Percentiles rank a stretch among this genome's conserved stretches.
phyloP scores from a whole-genome alignment of 306 rosid genomes.

The Parietaria judaica region DNA sequence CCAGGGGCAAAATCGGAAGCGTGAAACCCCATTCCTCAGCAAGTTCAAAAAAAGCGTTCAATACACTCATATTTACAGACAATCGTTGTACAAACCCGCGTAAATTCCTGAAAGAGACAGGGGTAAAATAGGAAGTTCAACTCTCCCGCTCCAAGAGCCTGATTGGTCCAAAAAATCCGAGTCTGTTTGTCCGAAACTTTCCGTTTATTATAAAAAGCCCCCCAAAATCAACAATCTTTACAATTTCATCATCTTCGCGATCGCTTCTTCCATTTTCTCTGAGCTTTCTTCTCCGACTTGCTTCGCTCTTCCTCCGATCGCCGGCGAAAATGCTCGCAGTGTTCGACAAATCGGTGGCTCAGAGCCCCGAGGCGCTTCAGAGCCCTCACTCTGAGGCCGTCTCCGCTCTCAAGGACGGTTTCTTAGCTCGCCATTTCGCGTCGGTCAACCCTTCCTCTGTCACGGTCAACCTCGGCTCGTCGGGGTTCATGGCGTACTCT shows the following conservation, averaged over 20 bases:
- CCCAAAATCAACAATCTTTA: neutral
- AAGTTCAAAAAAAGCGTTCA: neutral
- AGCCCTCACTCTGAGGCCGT: slow-evolving; percentile 50
- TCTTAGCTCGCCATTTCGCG: slow-evolving; percentile 50
- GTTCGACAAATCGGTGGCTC: slow-evolving; percentile 78
- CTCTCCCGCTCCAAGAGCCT: neutral
- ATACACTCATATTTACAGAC: too few species aligned
- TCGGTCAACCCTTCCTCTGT: slow-evolving; percentile 61
- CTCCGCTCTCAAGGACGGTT: slow-evolving; percentile 65
- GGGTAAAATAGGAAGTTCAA: neutral
- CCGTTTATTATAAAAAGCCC: neutral
- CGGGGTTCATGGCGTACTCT: slow-evolving; percentile 56
- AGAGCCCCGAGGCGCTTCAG: slow-evolving; percentile 70
- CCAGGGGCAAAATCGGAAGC: neutral
- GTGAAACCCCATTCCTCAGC: neutral
- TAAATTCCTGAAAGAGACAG: neutral
- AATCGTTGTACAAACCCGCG: neutral
- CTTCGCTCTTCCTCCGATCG: slow-evolving; percentile 6
- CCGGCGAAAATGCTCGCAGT: slow-evolving; percentile 74
- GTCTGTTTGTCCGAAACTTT: neutral
- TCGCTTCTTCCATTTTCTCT: neutral
- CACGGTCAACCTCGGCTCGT: slow-evolving; percentile 58
- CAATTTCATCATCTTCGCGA: neutral
- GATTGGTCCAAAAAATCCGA: neutral
- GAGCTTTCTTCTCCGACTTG: too few species aligned